Base-by-base conservation (phyloP, 768 basidiomycete genomes). In the Lactifluus piperatus region DNA sequence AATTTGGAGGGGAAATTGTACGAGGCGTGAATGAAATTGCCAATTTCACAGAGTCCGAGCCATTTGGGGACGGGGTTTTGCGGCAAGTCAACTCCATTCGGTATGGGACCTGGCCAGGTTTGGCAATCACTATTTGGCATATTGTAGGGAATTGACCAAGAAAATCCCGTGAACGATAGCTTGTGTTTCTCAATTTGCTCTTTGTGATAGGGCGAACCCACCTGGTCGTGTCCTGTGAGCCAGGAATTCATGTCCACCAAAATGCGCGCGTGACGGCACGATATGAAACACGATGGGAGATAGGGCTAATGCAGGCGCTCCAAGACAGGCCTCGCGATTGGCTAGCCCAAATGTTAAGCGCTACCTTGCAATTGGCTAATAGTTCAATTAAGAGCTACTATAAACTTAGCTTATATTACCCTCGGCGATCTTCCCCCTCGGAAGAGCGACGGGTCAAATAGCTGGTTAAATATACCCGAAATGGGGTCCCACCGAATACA, bases 41-140 rank as follows among this genome's bases (percentile, higher is more conserved):
- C 54, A 61, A 56, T 9, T 41, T 26, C 9, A 8, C 45, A 54
- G 60, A 16, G 29, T 34, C 43, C 59, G 41, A 51, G 24, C 27
- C 5, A 27, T 29, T 44, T 36, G 34, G 45, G 29, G 13, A 34
- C 30, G 32, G 34, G 44, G n/a, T n/a, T n/a, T 56, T 56, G 60
- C 60, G 60, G 60, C 54, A 61, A 56, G 60, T 56, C 60, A 61
- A 61, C 60, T 61, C 60, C 56, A 61, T 61, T 61, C 54, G 55
- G 34, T 32, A 61, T 61, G 60, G 60, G 56, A 61, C 49, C 26
- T 30, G 43, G 49, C 48, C n/a, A n/a, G 24, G 18, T n/a, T n/a
- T 56, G 55, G 54, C 60, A 46, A 54, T 61, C 55, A 61, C 60
- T 61, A 61, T 61, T 61, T 61, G 60, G 54, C 60, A 56, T 56